Evolutionary conservation across 163 green algal species (phyloP).

Genomic region (Chloromonas sp.): DNA sequence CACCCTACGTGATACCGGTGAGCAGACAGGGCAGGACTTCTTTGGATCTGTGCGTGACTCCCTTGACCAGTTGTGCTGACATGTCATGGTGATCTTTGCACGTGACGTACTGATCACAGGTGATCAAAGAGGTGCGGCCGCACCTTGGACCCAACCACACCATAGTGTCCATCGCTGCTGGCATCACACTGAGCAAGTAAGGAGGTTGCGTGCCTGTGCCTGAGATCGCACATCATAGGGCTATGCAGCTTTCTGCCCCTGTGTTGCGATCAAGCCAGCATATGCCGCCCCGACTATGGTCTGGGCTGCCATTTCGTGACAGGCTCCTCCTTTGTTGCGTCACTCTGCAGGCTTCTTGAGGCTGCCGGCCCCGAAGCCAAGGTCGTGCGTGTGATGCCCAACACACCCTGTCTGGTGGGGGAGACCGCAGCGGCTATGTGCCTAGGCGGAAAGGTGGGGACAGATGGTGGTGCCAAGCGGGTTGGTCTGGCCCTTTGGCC

Average conservation of each 20-base stretch:
- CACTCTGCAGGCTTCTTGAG: constrained; percentile 40
- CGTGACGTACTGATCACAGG: constrained; percentile 34
- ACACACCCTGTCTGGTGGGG: constrained; percentile 96
- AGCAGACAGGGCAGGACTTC: too few species aligned
- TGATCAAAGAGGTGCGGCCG: constrained; percentile 59
- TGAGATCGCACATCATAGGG: too few species aligned
- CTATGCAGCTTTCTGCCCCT: too few species aligned
- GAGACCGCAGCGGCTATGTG: constrained; percentile 90
- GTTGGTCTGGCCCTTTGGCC: neutral
- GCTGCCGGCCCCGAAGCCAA: constrained; percentile 48
- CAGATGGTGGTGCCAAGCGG: neutral
- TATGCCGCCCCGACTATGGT: too few species aligned
- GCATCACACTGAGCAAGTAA: constrained; percentile 15
- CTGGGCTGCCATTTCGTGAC: too few species aligned
- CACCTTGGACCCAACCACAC: constrained; percentile 55
- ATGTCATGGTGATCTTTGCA: too few species aligned
- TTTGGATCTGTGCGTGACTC: too few species aligned
- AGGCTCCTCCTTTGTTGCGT: neutral
- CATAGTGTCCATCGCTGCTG: constrained; percentile 89
- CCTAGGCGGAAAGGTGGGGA: constrained; percentile 62
- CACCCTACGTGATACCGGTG: constrained; percentile 10
- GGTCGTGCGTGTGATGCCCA: constrained; percentile 95
- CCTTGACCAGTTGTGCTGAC: too few species aligned
- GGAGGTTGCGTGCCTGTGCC: too few species aligned
- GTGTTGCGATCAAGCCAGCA: too few species aligned